Evolutionary conservation across 2,329 filamentous ascomycete genomes (phyloP), one percentile per base, ranked within the genome.

Genomic region (Aspergillus puulaauensis): DNA sequence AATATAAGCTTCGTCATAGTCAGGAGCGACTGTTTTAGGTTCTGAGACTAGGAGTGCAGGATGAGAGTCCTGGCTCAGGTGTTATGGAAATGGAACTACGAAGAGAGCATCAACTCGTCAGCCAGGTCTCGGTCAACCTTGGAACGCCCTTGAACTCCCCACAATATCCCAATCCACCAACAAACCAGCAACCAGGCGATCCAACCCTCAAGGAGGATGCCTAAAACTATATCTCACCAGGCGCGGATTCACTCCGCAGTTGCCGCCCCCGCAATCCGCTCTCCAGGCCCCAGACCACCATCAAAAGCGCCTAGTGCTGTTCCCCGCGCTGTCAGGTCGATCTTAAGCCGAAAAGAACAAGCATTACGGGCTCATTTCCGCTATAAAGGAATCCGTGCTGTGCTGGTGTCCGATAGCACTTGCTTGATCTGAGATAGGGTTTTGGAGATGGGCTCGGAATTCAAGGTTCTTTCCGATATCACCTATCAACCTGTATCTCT

Each of bases 391-490:
- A 6, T n/a, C 27, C 6, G 17, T 45, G 21, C n/a, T 23, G 40
- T n/a, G 14, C 24, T 39, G 23, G 19, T 6, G 17, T 39, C 41
- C 23, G 41, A 53, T 46, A 37, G 14, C 19, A 12, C 40, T 31
- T 52, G 40, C 17, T 52, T 37, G 12, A n/a, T 35, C 27, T 39
- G 51, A 53, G 41, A 53, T 53, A 46, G 31, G 51, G 31, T 15
- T 43, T 27, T 21, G 15, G 11, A 7, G 14, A 24, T 40, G 27
- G 27, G 56, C 60, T 62, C 61, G 61, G 61, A 63, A 63, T 60
- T 62, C 55, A 57, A 50, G 54, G 44, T 47, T 4, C 52, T 40
- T 63, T 63, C 61, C 61, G 61, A 52, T 54, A 54, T 47, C 49
- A 57, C 49, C 52, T 57, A 57, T 57, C 44, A 21, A 37, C 9